These are phyloP conservation scores for Pisolithus orientalis DNA, from an alignment of 768 basidiomycete species.

Conservation along the genomic window DNA sequence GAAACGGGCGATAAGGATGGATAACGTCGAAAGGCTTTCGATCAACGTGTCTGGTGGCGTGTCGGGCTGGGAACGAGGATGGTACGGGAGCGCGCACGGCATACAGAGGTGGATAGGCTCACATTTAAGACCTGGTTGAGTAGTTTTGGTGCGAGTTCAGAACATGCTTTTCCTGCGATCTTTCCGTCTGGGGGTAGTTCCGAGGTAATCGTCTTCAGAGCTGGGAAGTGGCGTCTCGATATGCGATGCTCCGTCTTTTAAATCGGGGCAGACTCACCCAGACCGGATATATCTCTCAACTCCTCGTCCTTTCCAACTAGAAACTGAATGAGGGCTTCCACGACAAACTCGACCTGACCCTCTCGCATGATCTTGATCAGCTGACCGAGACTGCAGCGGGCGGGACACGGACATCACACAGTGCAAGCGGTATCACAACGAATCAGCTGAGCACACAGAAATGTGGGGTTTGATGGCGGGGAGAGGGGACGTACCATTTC, in stretches of 20 bases:
- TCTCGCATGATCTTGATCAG: constrained; percentile 87
- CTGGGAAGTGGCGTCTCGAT: constrained; percentile 34
- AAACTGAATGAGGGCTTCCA: constrained; percentile 85
- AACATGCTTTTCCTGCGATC: constrained; percentile 73
- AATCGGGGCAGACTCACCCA: constrained; percentile 48
- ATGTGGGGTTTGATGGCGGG: neutral
- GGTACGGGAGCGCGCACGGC: neutral
- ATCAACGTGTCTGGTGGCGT: constrained; percentile 78
- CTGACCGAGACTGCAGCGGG: constrained; percentile 63
- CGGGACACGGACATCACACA: neutral
- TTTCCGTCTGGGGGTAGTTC: constrained; percentile 82
- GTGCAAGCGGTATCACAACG: neutral
- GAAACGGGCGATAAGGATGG: constrained; percentile 84
- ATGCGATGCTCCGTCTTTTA: neutral
- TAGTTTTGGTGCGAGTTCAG: constrained; percentile 79
- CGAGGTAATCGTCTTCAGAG: constrained; percentile 90
- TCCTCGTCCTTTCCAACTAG: constrained; percentile 88
- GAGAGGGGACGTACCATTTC: constrained; percentile 62
- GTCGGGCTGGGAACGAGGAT: constrained; percentile 36
- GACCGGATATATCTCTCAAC: constrained; percentile 85
- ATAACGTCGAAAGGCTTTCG: constrained; percentile 79
- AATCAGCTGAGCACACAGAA: neutral
- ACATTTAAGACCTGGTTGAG: constrained; percentile 77
- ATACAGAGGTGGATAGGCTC: constrained; percentile 11
- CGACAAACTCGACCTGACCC: constrained; percentile 74